Evolutionary conservation across 2,329 filamentous ascomycete species (phyloP).

Genomic region (Colletotrichum sojae): DNA sequence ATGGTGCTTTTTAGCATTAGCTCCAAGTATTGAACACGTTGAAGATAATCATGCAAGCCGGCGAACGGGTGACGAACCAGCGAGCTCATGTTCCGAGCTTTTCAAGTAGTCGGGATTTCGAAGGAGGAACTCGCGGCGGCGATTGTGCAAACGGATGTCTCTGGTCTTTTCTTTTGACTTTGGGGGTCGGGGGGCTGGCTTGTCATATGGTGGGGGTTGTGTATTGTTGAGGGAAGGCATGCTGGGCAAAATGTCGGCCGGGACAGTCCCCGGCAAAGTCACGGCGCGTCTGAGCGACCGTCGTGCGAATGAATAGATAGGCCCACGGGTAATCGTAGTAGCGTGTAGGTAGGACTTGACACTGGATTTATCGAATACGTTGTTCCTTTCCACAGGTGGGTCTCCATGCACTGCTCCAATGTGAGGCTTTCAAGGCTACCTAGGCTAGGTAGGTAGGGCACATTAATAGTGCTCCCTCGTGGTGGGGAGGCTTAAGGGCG

Average conservation of each 20-base stretch:
- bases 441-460: too few species aligned
- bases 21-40: too few species aligned
- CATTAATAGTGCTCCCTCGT: too few species aligned
- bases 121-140: slow-evolving; percentile 82
- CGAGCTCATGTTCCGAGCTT: slow-evolving; percentile 68
- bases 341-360: too few species aligned
- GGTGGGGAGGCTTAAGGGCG: too few species aligned
- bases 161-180: slow-evolving; percentile 57
- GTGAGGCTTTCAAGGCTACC: too few species aligned
- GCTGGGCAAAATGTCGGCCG: too few species aligned
- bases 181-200: slow-evolving; percentile 60
- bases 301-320: too few species aligned
- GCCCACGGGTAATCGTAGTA: too few species aligned
- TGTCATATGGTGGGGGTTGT: slow-evolving; percentile 44
- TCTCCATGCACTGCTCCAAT: not conserved
- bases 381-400: not conserved
- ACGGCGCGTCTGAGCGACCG: too few species aligned
- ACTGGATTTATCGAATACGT: not conserved
- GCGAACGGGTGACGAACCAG: slow-evolving; percentile 55
- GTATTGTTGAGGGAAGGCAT: slow-evolving; percentile 21
- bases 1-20: not conserved
- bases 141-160: slow-evolving; percentile 77
- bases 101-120: slow-evolving; percentile 80
- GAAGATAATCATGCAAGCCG: too few species aligned
- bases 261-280: too few species aligned